These are phyloP conservation scores for Aspergillus ustus DNA, from an alignment of 2,329 filamentous ascomycete species.

Conservation along the genomic window DNA sequence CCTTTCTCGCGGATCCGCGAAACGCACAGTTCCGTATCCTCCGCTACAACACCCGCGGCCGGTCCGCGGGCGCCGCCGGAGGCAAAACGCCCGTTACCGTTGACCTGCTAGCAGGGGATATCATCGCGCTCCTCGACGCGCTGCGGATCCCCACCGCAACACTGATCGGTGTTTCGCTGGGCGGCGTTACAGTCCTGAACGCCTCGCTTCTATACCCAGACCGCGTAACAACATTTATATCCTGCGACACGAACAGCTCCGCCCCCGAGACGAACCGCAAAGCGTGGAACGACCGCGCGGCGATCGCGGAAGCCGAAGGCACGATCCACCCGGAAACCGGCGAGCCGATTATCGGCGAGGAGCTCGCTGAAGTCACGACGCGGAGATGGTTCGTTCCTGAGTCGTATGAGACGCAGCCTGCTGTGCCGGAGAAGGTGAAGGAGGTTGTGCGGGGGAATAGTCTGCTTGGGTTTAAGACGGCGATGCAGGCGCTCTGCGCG, in stretches of 20 bases:
- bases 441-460: slow-evolving; percentile 72
- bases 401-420: slow-evolving; percentile 62
- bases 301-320: slow-evolving; percentile 64
- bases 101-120: slow-evolving; percentile 70
- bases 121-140: slow-evolving; percentile 68
- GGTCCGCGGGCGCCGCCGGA: slow-evolving; percentile 49
- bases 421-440: slow-evolving; percentile 61
- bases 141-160: slow-evolving; percentile 71
- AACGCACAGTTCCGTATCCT: slow-evolving; percentile 71
- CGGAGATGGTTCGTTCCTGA: slow-evolving; percentile 72
- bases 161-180: slow-evolving; percentile 78
- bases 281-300: slow-evolving; percentile 79
- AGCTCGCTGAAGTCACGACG: slow-evolving; percentile 73
- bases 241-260: slow-evolving; percentile 78
- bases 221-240: slow-evolving; percentile 65
- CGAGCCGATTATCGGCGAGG: slow-evolving; percentile 62
- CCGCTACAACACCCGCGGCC: slow-evolving; percentile 77
- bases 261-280: slow-evolving; percentile 74
- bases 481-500: slow-evolving; percentile 67
- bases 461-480: slow-evolving; percentile 76
- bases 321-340: slow-evolving; percentile 40
- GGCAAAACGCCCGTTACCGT: slow-evolving; percentile 58
- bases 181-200: slow-evolving; percentile 77
- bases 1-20: slow-evolving; percentile 59
- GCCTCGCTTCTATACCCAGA: slow-evolving; percentile 69